Base-by-base conservation (phyloP, 73 alveolate species). In the Tetrahymena thermophila region DNA sequence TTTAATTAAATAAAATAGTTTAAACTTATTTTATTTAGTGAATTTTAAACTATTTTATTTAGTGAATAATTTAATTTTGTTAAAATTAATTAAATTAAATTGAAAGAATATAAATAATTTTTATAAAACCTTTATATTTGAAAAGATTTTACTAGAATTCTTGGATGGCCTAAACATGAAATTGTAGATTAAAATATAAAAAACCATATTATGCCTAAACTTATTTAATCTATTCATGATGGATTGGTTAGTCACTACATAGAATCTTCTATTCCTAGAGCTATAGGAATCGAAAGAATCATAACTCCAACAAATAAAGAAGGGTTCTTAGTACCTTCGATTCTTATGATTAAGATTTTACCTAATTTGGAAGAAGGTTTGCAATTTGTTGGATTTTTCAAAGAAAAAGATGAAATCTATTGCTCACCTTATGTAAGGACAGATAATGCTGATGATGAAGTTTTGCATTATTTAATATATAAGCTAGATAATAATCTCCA, bases 321-420 rank as follows among this genome's bases (percentile, higher is more conserved):
- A 4, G 89, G 89, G 5, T 71, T 23, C 11, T 85, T 85, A 34
- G 83, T 43, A 1, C 83, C 84, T 28, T 85, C 57, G 8, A 28
- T 38, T 43, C 94, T 85, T 42, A 85, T 85, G 94, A 43, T 85
- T 28, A 85, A 85, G 83, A 42, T 85, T 38, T 28, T 85, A 25
- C 94, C 94, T 7, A 85, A 43, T 85, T 85, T 85, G 23, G 94
- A 85, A 43, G 94, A 85, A 28, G 94, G 94, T 13, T 42, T 85
- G 21, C 83, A 85, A 43, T 85, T 85, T 85, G 94, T 85, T 6
- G 94, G 94, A 28, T 85, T 85, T 11, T 85, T 85, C 35, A 85
- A 85, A 43, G 94, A 85, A 23, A 85, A 42, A 42, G 94, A 85
- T 85, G 89, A 71, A 71, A 71, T 71, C 11, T 71, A 71, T 71